Evolutionary conservation across 306 rosid species (phyloP).

Genomic region (Rosa lucieae): DNA sequence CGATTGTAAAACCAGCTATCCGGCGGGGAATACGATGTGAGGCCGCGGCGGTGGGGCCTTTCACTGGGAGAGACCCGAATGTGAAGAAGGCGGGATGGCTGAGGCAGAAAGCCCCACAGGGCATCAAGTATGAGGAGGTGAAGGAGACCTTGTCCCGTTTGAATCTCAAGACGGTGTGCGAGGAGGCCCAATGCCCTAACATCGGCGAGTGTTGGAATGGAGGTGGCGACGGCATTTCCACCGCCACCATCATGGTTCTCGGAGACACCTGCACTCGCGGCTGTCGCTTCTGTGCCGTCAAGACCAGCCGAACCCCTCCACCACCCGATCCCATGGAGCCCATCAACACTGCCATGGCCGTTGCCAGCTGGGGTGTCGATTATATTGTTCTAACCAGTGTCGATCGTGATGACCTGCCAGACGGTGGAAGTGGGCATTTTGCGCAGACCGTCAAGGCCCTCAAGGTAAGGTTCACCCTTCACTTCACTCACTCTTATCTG

Average conservation of each 20-base stretch:
- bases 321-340: slow-evolving; percentile 98
- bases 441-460: slow-evolving; percentile 84
- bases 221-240: slow-evolving; percentile 88
- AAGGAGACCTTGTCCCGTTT: slow-evolving; percentile 62
- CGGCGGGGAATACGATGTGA: background rate
- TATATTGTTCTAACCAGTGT: slow-evolving; percentile 44
- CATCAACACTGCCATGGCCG: slow-evolving; percentile 71
- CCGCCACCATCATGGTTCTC: slow-evolving; percentile 95
- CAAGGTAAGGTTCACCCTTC: slow-evolving; percentile 52
- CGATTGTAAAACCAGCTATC: background rate
- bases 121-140: slow-evolving; percentile 55
- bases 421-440: slow-evolving; percentile 97
- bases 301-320: slow-evolving; percentile 87
- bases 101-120: slow-evolving; percentile 87
- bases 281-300: slow-evolving; percentile 94
- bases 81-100: slow-evolving; percentile 82
- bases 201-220: slow-evolving; percentile 99
- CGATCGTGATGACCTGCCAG: slow-evolving; percentile 97
- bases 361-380: slow-evolving; percentile 89
- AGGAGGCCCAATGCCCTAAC: slow-evolving; percentile 97
- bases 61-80: slow-evolving; percentile 79
- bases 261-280: slow-evolving; percentile 99
- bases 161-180: slow-evolving; percentile 89
- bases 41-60: slow-evolving; percentile 43
- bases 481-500: background rate